Conservation (phyloP, 495 filamentous ascomycete genomes). For the Aspergillus bridgeri region DNA sequence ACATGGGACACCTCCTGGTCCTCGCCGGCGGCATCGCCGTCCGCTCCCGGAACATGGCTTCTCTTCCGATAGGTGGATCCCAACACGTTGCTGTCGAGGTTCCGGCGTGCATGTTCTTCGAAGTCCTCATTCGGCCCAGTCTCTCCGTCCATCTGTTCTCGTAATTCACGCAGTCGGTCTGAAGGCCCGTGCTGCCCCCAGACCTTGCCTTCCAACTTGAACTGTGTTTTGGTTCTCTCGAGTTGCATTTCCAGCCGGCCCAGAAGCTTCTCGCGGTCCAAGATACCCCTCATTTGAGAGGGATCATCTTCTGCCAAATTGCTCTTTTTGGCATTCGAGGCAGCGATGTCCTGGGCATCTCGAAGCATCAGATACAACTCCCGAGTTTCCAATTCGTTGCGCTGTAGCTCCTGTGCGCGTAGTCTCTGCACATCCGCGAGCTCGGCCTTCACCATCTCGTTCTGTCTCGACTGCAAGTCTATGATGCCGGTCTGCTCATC, state of each 20-base stretch:
- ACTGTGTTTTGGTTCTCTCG: constrained; percentile 95
- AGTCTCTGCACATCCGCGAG: constrained; percentile 81
- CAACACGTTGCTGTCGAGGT: constrained; percentile 55
- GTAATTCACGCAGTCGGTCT: constrained; percentile 84
- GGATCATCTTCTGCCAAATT: constrained; percentile 60
- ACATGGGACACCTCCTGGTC: constrained; percentile 31
- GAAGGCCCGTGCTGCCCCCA: constrained; percentile 88
- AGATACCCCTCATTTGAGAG: constrained; percentile 81
- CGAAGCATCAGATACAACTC: constrained; percentile 98
- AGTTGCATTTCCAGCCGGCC: constrained; percentile 89
- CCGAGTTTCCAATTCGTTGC: constrained; percentile 91
- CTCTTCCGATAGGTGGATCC: constrained; percentile 63
- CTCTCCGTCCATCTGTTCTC: constrained; percentile 87
- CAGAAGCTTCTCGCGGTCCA: constrained; percentile 90
- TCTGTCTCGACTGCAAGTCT: constrained; percentile 80
- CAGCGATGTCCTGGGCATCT: constrained; percentile 94
- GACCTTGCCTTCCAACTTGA: constrained; percentile 92
- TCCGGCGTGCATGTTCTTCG: constrained; percentile 47
- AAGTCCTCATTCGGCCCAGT: constrained; percentile 47
- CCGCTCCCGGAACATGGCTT: constrained; percentile 47
- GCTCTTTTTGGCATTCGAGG: constrained; percentile 74
- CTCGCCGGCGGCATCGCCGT: constrained; percentile 33
- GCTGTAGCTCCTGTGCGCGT: constrained; percentile 86
- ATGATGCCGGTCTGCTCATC: constrained; percentile 91
- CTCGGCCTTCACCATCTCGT: constrained; percentile 82